Percentiles rank a stretch among this genome's conserved stretches.
phyloP scores from a whole-genome alignment of 1,284 basidiomycete genomes.

The Austropuccinia psidii region DNA sequence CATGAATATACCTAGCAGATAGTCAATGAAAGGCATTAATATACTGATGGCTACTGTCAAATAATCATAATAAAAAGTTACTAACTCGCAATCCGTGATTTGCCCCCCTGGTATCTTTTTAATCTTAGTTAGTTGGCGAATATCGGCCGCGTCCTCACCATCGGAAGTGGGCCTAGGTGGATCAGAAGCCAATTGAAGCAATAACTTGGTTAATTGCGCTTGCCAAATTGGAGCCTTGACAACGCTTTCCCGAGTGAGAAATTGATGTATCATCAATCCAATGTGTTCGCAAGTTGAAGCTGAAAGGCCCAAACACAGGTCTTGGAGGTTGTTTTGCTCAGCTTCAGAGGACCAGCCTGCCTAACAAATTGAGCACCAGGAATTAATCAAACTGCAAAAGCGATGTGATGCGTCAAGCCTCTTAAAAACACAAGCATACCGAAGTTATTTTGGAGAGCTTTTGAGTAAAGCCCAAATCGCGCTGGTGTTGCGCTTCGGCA shows the following conservation, averaged over 20 bases:
- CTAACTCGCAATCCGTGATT: conserved; percentile 87
- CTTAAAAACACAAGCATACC: neutral
- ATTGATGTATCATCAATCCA: conserved; percentile 74
- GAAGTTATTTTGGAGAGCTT: conserved; percentile 22
- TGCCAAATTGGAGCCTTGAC: conserved; percentile 77
- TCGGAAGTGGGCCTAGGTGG: conserved; percentile 49
- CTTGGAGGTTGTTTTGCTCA: neutral
- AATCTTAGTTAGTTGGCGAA: conserved; percentile 91
- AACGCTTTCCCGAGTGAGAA: conserved; percentile 59
- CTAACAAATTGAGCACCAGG: no score
- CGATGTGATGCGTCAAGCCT: no score
- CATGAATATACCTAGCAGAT: conserved; percentile 56
- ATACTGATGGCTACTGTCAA: no score
- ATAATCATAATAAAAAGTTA: neutral
- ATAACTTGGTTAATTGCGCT: conserved; percentile 67
- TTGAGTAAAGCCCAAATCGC: no score
- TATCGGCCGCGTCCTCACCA: conserved; percentile 75
- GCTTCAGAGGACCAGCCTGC: conserved; percentile 1
- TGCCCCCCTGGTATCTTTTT: conserved; percentile 95
- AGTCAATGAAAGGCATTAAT: no score
- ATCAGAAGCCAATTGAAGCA: conserved; percentile 57
- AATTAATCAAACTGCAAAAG: no score
- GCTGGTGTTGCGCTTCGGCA: no score
- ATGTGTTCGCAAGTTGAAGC: conserved; percentile 57
- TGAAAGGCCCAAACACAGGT: neutral